Conservation (phyloP, 768 basidiomycete genomes). For the Serendipita sp. region DNA sequence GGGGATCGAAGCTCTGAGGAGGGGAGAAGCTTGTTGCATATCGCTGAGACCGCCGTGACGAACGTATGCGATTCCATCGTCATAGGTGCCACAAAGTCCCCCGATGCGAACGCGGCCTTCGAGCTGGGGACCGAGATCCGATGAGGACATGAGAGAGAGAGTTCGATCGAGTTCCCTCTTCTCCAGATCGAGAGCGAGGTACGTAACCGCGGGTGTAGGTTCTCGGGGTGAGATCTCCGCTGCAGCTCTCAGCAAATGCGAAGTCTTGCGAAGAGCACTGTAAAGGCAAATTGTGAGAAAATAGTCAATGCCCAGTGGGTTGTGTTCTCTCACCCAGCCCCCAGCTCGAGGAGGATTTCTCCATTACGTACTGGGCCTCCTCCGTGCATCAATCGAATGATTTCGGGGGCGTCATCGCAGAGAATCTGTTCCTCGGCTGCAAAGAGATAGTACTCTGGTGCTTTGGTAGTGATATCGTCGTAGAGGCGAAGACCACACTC, state of each 20-base stretch:
- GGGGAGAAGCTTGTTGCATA: slow-evolving; percentile 6
- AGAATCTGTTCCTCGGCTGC: slow-evolving; percentile 76
- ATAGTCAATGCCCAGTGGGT: slow-evolving; percentile 22
- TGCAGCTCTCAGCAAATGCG: slow-evolving; percentile 59
- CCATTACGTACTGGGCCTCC: slow-evolving; percentile 24
- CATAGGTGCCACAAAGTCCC: slow-evolving; percentile 85
- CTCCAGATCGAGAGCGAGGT: slow-evolving; percentile 90
- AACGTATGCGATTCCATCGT: slow-evolving; percentile 72
- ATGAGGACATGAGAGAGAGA: slow-evolving; percentile 45
- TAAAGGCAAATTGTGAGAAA: neutral
- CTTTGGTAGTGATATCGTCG: slow-evolving; percentile 67
- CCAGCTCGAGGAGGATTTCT: slow-evolving; percentile 72
- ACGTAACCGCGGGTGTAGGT: slow-evolving; percentile 37
- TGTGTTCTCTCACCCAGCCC: slow-evolving; percentile 50
- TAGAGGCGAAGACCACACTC: slow-evolving; percentile 73
- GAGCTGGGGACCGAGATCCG: slow-evolving; percentile 37
- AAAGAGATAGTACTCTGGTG: slow-evolving; percentile 81
- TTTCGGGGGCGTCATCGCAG: slow-evolving; percentile 51
- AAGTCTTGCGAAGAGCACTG: slow-evolving; percentile 80
- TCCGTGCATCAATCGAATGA: slow-evolving; percentile 55
- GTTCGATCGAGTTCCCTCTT: slow-evolving; percentile 71
- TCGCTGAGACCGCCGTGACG: slow-evolving; percentile 39
- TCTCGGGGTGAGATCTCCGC: slow-evolving; percentile 32
- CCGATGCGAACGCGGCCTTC: slow-evolving; percentile 59
- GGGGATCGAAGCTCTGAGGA: neutral